Conservation (phyloP, 129 eudicot species). For the Centaurea solstitialis region DNA sequence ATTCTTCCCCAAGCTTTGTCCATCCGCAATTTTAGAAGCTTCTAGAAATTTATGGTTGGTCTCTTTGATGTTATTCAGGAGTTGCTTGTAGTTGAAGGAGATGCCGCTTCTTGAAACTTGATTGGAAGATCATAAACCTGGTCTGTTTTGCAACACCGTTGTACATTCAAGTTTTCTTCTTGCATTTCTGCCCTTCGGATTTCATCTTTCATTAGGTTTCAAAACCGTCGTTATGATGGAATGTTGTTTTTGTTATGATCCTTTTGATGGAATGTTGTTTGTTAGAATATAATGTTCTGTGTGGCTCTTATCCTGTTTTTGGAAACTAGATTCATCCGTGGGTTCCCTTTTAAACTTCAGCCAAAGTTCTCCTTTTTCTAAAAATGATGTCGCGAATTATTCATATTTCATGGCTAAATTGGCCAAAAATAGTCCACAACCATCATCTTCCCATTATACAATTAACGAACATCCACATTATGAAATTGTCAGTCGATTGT, state of each 20-base stretch:
- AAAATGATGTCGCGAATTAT: no score
- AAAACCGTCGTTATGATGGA: not conserved
- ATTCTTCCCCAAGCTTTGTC: not conserved
- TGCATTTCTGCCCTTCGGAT: not conserved
- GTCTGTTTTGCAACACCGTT: constrained; percentile 11
- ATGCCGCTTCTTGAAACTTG: constrained; percentile 30
- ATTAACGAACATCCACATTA: no score
- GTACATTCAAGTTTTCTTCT: constrained; percentile 10
- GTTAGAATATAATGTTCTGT: not conserved
- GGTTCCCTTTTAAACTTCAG: not conserved
- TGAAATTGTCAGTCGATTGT: no score
- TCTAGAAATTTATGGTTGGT: not conserved
- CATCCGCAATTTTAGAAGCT: not conserved
- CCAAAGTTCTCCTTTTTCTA: not conserved
- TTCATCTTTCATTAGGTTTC: not conserved
- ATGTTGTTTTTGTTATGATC: not conserved
- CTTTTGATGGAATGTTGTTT: constrained; percentile 14
- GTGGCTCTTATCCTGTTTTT: not conserved
- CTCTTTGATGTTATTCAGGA: constrained; percentile 36
- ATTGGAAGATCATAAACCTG: not conserved
- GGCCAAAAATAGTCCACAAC: no score
- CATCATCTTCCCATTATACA: no score
- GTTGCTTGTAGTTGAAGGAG: constrained; percentile 48
- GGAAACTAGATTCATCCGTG: not conserved
- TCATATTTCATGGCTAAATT: no score